phyloP scores from a whole-genome alignment of 192 early-diverging fungal species.

The Linnemannia exigua region DNA sequence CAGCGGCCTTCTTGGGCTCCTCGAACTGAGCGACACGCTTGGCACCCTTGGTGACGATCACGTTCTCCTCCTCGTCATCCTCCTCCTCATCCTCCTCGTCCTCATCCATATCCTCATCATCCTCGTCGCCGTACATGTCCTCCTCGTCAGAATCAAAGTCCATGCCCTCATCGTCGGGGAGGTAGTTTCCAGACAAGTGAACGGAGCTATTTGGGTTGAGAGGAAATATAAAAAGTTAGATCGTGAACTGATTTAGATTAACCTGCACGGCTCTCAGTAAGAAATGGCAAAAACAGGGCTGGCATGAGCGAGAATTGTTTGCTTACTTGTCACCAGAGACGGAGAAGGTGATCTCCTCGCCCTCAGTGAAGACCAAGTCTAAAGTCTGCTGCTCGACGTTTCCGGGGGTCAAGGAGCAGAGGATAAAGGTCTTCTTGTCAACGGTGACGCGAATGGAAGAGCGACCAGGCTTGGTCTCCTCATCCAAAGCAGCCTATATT shows the following conservation, averaged over 20 bases:
- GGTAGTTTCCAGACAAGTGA: slow-evolving; percentile 82
- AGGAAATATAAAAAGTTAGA: slow-evolving; percentile 2
- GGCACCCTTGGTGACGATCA: slow-evolving; percentile 58
- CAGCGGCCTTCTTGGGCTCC: slow-evolving; percentile 36
- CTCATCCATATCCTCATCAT: slow-evolving; percentile 56
- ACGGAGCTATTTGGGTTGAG: slow-evolving; percentile 53
- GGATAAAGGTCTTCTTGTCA: slow-evolving; percentile 78
- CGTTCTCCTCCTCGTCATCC: slow-evolving; percentile 58
- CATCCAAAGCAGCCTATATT: slow-evolving; percentile 79
- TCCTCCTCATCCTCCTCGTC: slow-evolving; percentile 54
- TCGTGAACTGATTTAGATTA: neutral
- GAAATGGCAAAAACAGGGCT: neutral
- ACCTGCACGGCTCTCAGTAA: neutral
- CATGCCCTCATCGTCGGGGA: slow-evolving; percentile 67
- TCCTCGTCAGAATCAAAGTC: slow-evolving; percentile 60
- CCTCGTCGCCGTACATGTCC: slow-evolving; percentile 46
- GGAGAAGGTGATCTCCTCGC: slow-evolving; percentile 85
- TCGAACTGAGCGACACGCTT: slow-evolving; percentile 59
- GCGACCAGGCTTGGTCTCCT: slow-evolving; percentile 66
- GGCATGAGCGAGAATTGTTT: neutral
- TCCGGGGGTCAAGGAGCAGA: slow-evolving; percentile 83
- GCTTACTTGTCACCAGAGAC: slow-evolving; percentile 68
- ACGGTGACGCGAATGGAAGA: slow-evolving; percentile 77
- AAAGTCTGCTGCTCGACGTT: slow-evolving; percentile 82
- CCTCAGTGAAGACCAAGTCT: slow-evolving; percentile 73